Evolutionary conservation across 2,329 filamentous ascomycete species (phyloP).

Genomic region (Fusarium algeriense): DNA sequence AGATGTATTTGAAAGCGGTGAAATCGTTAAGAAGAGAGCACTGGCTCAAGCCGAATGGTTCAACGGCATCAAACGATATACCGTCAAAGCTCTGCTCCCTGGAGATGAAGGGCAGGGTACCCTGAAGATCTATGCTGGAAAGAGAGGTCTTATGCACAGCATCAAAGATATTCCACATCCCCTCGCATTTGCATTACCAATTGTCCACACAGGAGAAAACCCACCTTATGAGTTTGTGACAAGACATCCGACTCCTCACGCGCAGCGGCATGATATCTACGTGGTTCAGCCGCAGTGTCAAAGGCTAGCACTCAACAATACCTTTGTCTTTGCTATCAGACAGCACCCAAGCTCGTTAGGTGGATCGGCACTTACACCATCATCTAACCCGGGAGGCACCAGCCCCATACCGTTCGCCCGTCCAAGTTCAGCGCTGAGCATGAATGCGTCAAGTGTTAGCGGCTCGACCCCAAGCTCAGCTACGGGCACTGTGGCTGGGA

Average conservation of each 20-base stretch:
- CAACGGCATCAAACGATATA: conserved; percentile 87
- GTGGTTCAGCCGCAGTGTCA: conserved; percentile 95
- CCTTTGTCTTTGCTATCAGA: conserved; percentile 95
- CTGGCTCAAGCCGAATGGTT: conserved; percentile 94
- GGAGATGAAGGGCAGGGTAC: conserved; percentile 90
- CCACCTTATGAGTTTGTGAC: conserved; percentile 93
- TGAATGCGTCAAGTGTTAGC: conserved; percentile 69
- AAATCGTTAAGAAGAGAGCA: conserved; percentile 85
- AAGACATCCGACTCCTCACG: conserved; percentile 95
- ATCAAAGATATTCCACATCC: conserved; percentile 97
- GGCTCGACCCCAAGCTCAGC: conserved; percentile 69
- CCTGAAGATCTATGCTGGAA: conserved; percentile 93
- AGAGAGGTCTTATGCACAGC: conserved; percentile 95
- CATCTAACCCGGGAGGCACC: conserved; percentile 61
- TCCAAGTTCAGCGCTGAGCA: conserved; percentile 73
- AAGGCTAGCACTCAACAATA: conserved; percentile 91
- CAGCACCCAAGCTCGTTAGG: conserved; percentile 80
- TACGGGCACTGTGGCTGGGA: conserved; percentile 65
- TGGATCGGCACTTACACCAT: conserved; percentile 57
- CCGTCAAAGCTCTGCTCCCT: conserved; percentile 90
- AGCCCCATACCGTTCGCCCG: conserved; percentile 73
- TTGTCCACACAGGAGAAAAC: conserved; percentile 91
- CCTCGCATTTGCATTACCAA: conserved; percentile 87
- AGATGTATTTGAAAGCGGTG: conserved; percentile 92
- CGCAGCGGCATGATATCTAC: conserved; percentile 97